Base-by-base conservation (phyloP, 768 basidiomycete genomes). In the Boletus tylopilopsis region DNA sequence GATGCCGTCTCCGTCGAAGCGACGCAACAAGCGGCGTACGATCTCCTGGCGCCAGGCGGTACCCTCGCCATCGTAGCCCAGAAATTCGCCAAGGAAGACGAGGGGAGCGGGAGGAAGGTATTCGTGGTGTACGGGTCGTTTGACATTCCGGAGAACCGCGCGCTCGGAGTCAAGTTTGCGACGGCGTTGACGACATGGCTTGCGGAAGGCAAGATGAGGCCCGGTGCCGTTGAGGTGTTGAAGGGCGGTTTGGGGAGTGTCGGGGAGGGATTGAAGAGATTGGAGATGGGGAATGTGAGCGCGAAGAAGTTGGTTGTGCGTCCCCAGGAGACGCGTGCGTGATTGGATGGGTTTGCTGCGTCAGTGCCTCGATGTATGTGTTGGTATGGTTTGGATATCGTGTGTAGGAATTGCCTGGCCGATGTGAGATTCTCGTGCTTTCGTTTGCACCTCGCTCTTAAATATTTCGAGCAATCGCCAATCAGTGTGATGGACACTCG, bases 281-380 rank as follows among this genome's bases (percentile, higher is more conserved):
- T 76, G 51, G 55, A 63, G 51, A 51, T 3, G 32, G 16, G 47
- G 8, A 57, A 66, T 9, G 53, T 75, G 11, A 75, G 73, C 22
- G 75, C 66, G 1, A 61, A 61, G 35, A 77, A 76, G 59, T 48
- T 76, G 11, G 63, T 77, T 8, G 68, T 62, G 6, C 67, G 44
- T 41, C 56, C 46, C 29, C 33, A 36, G 19, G 57, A 59, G 47
- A 59, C 55, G 8, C 16, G 5, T 32, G 38, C 29, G 21, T 53
- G 30, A 52, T 38, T 2, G 12, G 25, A 36, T 4, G 19, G 30
- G 34, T n/a, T 4, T 22, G 49, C 11, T n/a, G 29, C 13, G 21
- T 48, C 18, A n/a, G 11, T 29, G 29, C 13, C 9, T 36, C 29
- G 13, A 2, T n/a, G n/a, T n/a, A 36, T n/a, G 19, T 29, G 19